Percentiles rank a stretch among this genome's conserved stretches.
Evolutionary conservation across 2,329 filamentous ascomycete genomes (phyloP).

Genomic region (Neospermospora avenae): DNA sequence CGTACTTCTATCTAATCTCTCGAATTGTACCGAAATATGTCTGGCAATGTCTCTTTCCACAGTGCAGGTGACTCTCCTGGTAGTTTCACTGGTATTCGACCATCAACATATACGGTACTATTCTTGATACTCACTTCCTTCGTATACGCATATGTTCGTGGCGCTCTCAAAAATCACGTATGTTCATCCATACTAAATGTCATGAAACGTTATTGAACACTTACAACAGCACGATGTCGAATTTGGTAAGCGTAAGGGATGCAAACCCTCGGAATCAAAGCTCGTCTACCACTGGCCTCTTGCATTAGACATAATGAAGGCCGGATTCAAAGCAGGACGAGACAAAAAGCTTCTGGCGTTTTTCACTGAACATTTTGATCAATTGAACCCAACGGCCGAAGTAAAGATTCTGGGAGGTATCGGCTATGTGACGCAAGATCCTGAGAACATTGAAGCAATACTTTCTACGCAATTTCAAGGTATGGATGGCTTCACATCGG

Average conservation of each 20-base stretch:
- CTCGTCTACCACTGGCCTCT: constrained; percentile 28
- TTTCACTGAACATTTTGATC: constrained; percentile 19
- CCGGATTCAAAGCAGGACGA: constrained; percentile 19
- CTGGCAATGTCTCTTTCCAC: not conserved
- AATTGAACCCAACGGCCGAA: constrained; percentile 8
- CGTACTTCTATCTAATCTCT: not conserved
- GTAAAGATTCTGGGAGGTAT: constrained; percentile 14
- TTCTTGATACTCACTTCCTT: constrained; percentile 1
- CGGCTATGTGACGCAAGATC: constrained; percentile 34
- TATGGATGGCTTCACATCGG: constrained; percentile 10
- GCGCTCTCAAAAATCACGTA: constrained; percentile 9
- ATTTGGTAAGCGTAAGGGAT: constrained; percentile 15
- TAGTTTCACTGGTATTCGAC: constrained; percentile 2
- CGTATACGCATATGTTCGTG: constrained; percentile 3
- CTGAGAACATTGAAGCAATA: constrained; percentile 35
- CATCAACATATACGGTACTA: constrained; percentile 7
- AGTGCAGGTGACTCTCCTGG: not conserved
- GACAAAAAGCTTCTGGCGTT: constrained; percentile 23
- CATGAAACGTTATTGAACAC: not conserved
- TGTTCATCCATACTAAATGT: not conserved
- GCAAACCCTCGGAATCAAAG: constrained; percentile 8
- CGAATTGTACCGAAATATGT: not conserved
- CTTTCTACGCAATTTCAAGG: constrained; percentile 41
- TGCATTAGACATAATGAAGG: constrained; percentile 31
- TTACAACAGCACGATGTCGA: constrained; percentile 5